phyloP scores from a whole-genome alignment of 805 yeast species.

The Blastobotrys chiropterorum region DNA sequence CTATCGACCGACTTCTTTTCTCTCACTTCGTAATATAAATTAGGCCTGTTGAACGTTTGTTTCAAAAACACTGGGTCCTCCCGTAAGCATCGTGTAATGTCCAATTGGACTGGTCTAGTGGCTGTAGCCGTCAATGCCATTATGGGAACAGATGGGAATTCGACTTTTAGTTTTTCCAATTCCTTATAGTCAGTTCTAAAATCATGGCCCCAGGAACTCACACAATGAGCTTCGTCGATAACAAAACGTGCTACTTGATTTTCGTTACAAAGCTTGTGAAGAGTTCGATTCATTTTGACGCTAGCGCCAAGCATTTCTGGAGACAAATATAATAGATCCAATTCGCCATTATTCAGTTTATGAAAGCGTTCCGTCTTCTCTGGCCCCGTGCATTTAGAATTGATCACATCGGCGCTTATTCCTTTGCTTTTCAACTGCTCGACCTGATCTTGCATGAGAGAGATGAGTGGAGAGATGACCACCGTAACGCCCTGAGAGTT shows the following conservation, averaged over 20 bases:
- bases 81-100: conserved; percentile 72
- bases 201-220: conserved; percentile 98
- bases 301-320: conserved; percentile 92
- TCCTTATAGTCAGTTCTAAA: conserved; percentile 93
- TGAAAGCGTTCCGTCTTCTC: conserved; percentile 54
- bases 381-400: conserved; percentile 66
- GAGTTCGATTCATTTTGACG: conserved; percentile 55
- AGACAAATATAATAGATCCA: conserved; percentile 78
- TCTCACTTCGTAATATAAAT: conserved; percentile 70
- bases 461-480: conserved; percentile 89
- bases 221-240: conserved; percentile 97
- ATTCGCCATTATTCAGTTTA: conserved; percentile 48
- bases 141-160: conserved; percentile 76
- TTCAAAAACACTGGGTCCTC: conserved; percentile 54
- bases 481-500: conserved; percentile 76
- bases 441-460: conserved; percentile 97
- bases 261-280: conserved; percentile 49
- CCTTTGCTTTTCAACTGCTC: conserved; percentile 62
- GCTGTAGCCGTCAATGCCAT: conserved; percentile 99
- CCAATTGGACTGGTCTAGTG: conserved; percentile 79
- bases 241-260: conserved; percentile 73
- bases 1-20: conserved; percentile 44
- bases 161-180: conserved; percentile 61
- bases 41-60: conserved; percentile 89
- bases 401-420: conserved; percentile 82